These are phyloP conservation scores for Aspergillus nidulans DNA, from an alignment of 495 filamentous ascomycete species.

Conservation along the genomic window DNA sequence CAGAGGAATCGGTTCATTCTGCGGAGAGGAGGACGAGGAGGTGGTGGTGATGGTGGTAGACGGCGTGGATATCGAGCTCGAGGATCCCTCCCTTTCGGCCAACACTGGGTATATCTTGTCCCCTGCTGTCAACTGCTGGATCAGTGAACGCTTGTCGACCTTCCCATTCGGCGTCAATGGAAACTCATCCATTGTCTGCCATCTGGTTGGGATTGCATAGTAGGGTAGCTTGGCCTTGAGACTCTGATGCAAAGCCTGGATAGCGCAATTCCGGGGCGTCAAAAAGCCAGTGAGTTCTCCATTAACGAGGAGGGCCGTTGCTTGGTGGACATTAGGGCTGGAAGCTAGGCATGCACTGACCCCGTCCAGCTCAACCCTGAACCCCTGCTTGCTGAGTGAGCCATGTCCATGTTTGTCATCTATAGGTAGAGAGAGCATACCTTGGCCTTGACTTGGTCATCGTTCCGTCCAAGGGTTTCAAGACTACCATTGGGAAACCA, in stretches of 20 bases:
- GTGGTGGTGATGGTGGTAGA: too few species aligned
- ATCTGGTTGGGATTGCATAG: conserved; percentile 4
- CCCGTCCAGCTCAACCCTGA: conserved; percentile 10
- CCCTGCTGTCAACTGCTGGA: background rate
- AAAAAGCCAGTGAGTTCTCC: conserved; percentile 2
- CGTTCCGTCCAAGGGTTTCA: conserved; percentile 6
- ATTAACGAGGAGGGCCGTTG: background rate
- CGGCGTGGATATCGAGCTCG: background rate
- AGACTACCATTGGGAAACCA: conserved; percentile 7
- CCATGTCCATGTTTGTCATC: too few species aligned
- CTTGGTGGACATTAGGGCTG: background rate
- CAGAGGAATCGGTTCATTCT: background rate
- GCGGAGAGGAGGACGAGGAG: background rate
- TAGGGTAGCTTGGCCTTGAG: conserved; percentile 3
- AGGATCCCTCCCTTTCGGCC: background rate
- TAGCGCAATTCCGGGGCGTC: background rate
- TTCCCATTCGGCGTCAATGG: conserved; percentile 8
- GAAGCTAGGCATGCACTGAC: conserved; percentile 7
- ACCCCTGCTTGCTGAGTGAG: conserved; percentile 3
- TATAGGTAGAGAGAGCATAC: background rate
- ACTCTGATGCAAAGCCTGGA: background rate
- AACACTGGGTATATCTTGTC: background rate
- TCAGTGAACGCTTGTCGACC: conserved; percentile 5
- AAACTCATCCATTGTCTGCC: conserved; percentile 1
- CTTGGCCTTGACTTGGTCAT: conserved; percentile 10